Evolutionary conservation across 345 rosid species (phyloP), one percentile per base, ranked within the genome.

Genomic region (Ceriops tagal): DNA sequence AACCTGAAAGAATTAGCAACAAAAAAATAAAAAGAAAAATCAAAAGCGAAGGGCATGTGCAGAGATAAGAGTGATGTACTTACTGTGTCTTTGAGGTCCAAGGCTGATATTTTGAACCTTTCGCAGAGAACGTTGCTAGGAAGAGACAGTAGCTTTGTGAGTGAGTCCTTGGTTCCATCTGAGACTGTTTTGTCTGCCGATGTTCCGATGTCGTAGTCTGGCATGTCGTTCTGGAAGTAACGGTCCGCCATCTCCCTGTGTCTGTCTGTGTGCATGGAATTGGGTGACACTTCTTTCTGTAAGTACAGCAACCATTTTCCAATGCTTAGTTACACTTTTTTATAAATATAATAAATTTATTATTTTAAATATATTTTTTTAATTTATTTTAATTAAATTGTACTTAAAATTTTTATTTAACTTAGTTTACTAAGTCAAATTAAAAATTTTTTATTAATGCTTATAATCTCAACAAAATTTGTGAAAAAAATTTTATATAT

Each of bases 51-150:
- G 31, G 16, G 11, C 27, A 34, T 6, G 32, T 16, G 32, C 7
- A 49, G 43, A 30, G 60, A 5, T 13, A 1, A 52, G 39, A 43
- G 65, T 8, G 26, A 21, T 5, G 61, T 79, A 82, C 92, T 0
- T 83, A 82, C 92, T 0, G 71, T 79, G 39, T 81, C 81, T 78
- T 82, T 82, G 72, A 88, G 73, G 49, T 70, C 69, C 16, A 80
- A 62, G 39, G 88, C 92, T 20, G 84, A 77, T 51, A 10, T 35
- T 60, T 68, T 69, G 61, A 88, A 83, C 26, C 31, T 75, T 43
- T 77, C 76, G 4, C 77, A 75, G 52, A 86, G 72, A 20, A 80
- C 24, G 35, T 43, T 46, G 78, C 72, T 69, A 28, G 91, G 89
- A 60, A 85, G 76, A 66, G 66, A 68, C 6, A 86, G 74, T 71